Evolutionary conservation across 2,329 filamentous ascomycete species (phyloP).

Genomic region (Colletotrichum higginsianum): DNA sequence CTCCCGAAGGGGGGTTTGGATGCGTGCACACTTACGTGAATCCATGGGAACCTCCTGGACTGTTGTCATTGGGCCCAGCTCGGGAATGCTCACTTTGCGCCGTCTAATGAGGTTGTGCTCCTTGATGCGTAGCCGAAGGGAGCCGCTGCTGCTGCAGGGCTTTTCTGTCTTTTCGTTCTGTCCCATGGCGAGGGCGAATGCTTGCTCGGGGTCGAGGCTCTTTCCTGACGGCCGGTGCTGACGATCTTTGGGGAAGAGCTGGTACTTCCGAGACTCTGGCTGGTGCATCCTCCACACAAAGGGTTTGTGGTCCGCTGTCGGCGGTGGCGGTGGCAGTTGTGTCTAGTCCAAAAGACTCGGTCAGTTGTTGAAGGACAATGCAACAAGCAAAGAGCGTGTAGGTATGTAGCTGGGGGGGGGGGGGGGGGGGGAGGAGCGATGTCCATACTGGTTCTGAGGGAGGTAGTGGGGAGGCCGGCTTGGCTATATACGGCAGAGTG

Average conservation of each 20-base stretch:
- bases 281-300: conserved; percentile 73
- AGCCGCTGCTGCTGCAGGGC: conserved; percentile 53
- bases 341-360: conserved; percentile 40
- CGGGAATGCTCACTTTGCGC: conserved; percentile 75
- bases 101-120: conserved; percentile 71
- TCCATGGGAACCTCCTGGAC: conserved; percentile 79
- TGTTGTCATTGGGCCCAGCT: conserved; percentile 77
- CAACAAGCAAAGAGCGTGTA: conserved; percentile 26
- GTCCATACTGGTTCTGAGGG: conserved; percentile 61
- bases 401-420: conserved; percentile 16
- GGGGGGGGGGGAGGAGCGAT: conserved; percentile 42
- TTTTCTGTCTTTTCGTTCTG: conserved; percentile 60
- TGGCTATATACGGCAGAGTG: conserved; percentile 65
- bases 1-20: not conserved
- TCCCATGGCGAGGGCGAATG: conserved; percentile 60
- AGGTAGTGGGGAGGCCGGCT: conserved; percentile 62
- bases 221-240: conserved; percentile 61
- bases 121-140: conserved; percentile 69
- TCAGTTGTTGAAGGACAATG: conserved; percentile 43
- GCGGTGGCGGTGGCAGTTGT: conserved; percentile 41
- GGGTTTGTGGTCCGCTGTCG: conserved; percentile 61
- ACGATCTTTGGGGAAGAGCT: conserved; percentile 71
- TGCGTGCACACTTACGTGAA: conserved; percentile 69
- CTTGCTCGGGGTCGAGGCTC: conserved; percentile 65
- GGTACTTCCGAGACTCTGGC: conserved; percentile 70